These are phyloP conservation scores for Zygnema circumcarinatum DNA, from an alignment of 139 green algal genomes.

Conservation along the genomic window DNA sequence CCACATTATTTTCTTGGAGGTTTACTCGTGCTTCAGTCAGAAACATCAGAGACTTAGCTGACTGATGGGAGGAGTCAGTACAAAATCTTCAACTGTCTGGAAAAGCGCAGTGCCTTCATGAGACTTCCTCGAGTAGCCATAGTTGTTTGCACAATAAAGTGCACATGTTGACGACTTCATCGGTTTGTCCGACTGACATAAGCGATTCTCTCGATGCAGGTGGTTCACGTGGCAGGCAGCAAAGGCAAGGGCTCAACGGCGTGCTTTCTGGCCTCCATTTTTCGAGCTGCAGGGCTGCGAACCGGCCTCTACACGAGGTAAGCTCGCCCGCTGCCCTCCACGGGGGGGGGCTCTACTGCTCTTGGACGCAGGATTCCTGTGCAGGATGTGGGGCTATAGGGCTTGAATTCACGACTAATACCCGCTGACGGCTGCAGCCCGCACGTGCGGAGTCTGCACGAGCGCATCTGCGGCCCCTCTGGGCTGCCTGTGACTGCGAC, in stretches of 20 bases:
- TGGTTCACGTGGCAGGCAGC: slow-evolving; percentile 83
- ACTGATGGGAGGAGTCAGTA: not conserved
- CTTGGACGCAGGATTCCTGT: no score
- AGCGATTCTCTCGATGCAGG: slow-evolving; percentile 12
- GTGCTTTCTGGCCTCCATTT: slow-evolving; percentile 71
- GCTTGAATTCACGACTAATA: no score
- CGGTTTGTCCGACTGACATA: not conserved
- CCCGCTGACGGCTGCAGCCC: slow-evolving; percentile 71
- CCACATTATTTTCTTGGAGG: no score
- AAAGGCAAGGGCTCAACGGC: slow-evolving; percentile 90
- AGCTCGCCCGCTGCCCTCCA: slow-evolving; percentile 67
- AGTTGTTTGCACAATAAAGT: not conserved
- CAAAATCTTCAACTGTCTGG: not conserved
- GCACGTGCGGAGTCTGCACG: slow-evolving; percentile 76
- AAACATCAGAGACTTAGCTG: not conserved
- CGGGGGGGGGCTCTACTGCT: no score
- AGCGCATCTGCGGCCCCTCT: slow-evolving; percentile 70
- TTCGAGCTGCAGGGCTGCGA: slow-evolving; percentile 69
- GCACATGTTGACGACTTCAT: not conserved
- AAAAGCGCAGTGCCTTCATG: not conserved
- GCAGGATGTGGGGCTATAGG: no score
- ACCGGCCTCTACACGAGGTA: slow-evolving; percentile 78
- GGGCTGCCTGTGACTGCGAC: not conserved
- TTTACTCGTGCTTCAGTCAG: not conserved
- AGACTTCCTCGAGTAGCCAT: not conserved